phyloP scores from a whole-genome alignment of 371 early-diverging fungal genomes.

The Blakeslea trispora region DNA sequence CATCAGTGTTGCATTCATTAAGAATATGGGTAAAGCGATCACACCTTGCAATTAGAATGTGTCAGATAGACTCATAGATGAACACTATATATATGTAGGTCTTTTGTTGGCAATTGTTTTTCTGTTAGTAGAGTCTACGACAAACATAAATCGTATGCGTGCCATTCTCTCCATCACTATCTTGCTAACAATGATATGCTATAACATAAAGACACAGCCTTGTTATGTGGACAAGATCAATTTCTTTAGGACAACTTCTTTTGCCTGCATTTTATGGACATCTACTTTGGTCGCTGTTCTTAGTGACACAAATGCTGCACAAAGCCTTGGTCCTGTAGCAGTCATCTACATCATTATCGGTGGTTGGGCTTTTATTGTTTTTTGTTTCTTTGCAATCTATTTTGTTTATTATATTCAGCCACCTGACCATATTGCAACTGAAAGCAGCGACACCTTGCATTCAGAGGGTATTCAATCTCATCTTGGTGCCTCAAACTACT shows the following conservation, averaged over 20 bases:
- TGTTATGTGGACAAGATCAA: conserved; percentile 68
- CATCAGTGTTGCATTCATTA: conserved; percentile 70
- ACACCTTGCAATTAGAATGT: no score
- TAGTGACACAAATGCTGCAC: conserved; percentile 47
- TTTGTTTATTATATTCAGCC: conserved; percentile 44
- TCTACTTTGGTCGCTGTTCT: conserved; percentile 56
- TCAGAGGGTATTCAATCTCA: no score
- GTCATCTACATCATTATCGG: conserved; percentile 55
- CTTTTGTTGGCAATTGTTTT: conserved; percentile 57
- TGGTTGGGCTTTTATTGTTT: conserved; percentile 56
- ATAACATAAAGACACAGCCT: conserved; percentile 59
- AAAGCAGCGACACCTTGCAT: neutral
- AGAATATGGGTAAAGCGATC: conserved; percentile 59
- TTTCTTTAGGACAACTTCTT: conserved; percentile 60
- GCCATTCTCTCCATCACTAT: conserved; percentile 59
- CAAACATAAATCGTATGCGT: conserved; percentile 52
- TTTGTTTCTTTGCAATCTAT: conserved; percentile 48
- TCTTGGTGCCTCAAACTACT: no score
- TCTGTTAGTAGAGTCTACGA: conserved; percentile 58
- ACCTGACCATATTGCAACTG: conserved; percentile 8
- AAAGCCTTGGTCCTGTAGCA: conserved; percentile 48
- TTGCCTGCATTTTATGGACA: conserved; percentile 61
- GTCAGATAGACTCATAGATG: no score
- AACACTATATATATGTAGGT: conserved; percentile 23
- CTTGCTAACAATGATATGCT: conserved; percentile 62